Percentiles rank a stretch among this genome's conserved stretches.
Evolutionary conservation across 2,329 filamentous ascomycete genomes (phyloP).

Genomic region (Aureobasidium sp.): DNA sequence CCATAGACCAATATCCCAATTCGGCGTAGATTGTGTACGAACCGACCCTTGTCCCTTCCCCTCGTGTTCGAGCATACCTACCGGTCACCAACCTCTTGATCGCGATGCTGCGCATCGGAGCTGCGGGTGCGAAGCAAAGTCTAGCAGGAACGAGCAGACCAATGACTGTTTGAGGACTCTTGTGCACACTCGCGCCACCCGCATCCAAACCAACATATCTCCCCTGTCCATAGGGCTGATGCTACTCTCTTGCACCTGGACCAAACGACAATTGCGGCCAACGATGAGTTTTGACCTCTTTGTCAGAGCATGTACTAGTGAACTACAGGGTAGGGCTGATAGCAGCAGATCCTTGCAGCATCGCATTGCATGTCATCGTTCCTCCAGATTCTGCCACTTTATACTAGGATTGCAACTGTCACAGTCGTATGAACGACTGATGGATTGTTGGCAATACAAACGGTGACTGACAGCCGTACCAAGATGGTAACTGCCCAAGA

Average conservation of each 20-base stretch:
- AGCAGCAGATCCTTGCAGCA: slow-evolving; percentile 6
- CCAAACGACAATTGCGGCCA: slow-evolving; percentile 2
- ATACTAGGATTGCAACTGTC: neutral
- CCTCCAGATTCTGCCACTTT: neutral
- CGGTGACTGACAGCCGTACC: neutral
- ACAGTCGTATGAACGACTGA: neutral
- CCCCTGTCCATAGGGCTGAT: slow-evolving; percentile 12
- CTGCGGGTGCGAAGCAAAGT: neutral
- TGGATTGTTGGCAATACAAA: neutral
- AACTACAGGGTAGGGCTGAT: slow-evolving; percentile 5
- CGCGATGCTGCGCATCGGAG: slow-evolving; percentile 4
- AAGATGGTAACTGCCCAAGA: neutral
- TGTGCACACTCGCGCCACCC: neutral
- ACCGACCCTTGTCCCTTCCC: neutral
- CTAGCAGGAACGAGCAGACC: slow-evolving; percentile 3
- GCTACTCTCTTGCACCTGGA: neutral
- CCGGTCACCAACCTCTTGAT: neutral
- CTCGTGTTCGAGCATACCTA: slow-evolving; percentile 2
- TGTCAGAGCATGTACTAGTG: slow-evolving; percentile 3
- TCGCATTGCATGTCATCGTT: neutral
- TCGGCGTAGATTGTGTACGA: neutral
- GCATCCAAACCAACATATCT: neutral
- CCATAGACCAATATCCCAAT: slow-evolving; percentile 4
- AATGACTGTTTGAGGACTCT: neutral
- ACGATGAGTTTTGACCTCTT: neutral